These are phyloP conservation scores for Hypoxylon intermedium DNA, from an alignment of 495 filamentous ascomycete species.

Conservation along the genomic window DNA sequence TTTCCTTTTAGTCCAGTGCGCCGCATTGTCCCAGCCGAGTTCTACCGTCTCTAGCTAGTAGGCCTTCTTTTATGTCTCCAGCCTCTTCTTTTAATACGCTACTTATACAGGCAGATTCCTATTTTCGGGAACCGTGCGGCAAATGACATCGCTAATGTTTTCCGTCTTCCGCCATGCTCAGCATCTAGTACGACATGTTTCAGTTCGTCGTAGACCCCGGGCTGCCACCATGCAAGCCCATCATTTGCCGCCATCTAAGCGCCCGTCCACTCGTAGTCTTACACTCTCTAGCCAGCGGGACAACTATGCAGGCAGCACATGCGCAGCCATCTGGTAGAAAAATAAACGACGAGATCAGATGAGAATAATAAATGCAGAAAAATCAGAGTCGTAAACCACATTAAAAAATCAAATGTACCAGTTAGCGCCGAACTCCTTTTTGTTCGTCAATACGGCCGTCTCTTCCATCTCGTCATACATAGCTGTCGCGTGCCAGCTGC, in stretches of 20 bases:
- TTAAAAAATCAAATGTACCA: constrained; percentile 18
- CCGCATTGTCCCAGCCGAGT: constrained; percentile 5
- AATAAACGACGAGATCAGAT: constrained; percentile 27
- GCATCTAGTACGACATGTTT: constrained; percentile 14
- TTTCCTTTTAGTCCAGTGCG: constrained; percentile 3
- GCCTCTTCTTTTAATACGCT: constrained; percentile 26
- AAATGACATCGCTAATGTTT: constrained; percentile 14
- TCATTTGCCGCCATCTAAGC: constrained; percentile 25
- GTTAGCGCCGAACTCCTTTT: constrained; percentile 42
- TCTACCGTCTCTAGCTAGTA: constrained; percentile 26
- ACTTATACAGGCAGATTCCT: constrained; percentile 27
- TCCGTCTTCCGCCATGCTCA: background rate
- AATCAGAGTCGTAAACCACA: constrained; percentile 6
- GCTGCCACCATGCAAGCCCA: constrained; percentile 23
- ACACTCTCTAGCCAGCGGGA: constrained; percentile 16
- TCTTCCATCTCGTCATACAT: constrained; percentile 40
- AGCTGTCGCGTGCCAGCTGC: constrained; percentile 26
- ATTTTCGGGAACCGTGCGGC: constrained; percentile 20
- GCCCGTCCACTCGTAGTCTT: constrained; percentile 30
- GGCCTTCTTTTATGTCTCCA: constrained; percentile 15
- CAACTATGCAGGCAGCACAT: constrained; percentile 9
- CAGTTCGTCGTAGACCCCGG: constrained; percentile 9
- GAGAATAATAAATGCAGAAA: constrained; percentile 39
- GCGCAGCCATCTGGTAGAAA: constrained; percentile 14
- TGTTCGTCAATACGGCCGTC: constrained; percentile 40